Percentiles rank a stretch among this genome's conserved stretches.
These are phyloP conservation scores for Ashbya aceris DNA, from an alignment of 1,139 yeast genomes.

Conservation along the genomic window DNA sequence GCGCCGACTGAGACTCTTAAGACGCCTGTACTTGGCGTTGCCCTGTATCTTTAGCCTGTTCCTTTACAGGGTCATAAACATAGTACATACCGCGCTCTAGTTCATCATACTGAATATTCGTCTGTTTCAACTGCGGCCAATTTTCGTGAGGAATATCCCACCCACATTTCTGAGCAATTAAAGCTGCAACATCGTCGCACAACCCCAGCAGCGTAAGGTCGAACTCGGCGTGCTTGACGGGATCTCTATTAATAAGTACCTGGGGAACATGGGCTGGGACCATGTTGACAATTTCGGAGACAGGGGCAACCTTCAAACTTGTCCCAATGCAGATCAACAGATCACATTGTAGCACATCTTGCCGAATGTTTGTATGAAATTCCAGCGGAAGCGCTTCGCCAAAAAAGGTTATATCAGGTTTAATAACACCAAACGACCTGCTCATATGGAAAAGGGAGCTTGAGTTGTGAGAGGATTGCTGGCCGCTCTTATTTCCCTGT, in stretches of 20 bases:
- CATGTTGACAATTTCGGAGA: slow-evolving; percentile 80
- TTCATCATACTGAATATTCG: slow-evolving; percentile 20
- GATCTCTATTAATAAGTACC: slow-evolving; percentile 70
- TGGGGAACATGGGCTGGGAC: slow-evolving; percentile 71
- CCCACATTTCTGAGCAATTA: slow-evolving; percentile 48
- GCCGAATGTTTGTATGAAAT: slow-evolving; percentile 54
- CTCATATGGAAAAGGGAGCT: slow-evolving; percentile 11
- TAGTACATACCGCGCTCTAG: slow-evolving; percentile 24
- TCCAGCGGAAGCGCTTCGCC: slow-evolving; percentile 78
- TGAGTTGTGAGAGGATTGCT: slow-evolving; percentile 28
- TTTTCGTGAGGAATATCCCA: slow-evolving; percentile 62
- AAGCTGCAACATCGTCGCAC: slow-evolving; percentile 80
- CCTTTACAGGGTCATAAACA: slow-evolving; percentile 3
- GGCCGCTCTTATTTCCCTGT: slow-evolving; percentile 6
- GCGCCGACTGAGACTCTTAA: too few species aligned
- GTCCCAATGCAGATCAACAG: slow-evolving; percentile 84
- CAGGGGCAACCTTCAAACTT: slow-evolving; percentile 91
- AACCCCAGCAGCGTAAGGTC: slow-evolving; percentile 74
- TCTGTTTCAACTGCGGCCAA: slow-evolving; percentile 23
- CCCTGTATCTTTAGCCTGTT: not conserved
- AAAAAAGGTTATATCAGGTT: slow-evolving; percentile 93
- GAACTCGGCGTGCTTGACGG: slow-evolving; percentile 70
- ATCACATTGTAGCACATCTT: slow-evolving; percentile 63
- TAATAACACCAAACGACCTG: slow-evolving; percentile 72
- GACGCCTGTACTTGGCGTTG: too few species aligned